Evolutionary conservation across 371 early-diverging fungal species (phyloP).

Genomic region (Conidiobolus incongruus): DNA sequence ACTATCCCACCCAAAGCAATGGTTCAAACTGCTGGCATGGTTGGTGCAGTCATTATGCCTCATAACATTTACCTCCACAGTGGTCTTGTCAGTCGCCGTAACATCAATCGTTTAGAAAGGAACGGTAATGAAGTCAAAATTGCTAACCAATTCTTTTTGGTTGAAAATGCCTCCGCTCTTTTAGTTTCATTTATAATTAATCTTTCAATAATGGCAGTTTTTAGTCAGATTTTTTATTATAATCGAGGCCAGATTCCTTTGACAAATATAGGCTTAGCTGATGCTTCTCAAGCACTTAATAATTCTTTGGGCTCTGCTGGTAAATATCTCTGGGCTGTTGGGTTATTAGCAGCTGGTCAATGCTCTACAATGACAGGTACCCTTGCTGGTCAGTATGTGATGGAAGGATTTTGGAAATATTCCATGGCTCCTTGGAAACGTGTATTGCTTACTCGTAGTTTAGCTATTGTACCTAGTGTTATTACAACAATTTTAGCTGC

Average conservation of each 20-base stretch:
- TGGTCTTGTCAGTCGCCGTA: conserved; percentile 7
- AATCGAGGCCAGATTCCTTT: conserved; percentile 9
- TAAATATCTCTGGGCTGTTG: conserved; percentile 38
- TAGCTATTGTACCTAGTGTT: conserved; percentile 44
- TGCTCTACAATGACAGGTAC: conserved; percentile 49
- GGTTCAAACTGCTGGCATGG: conserved; percentile 39
- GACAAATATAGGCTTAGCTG: conserved; percentile 19
- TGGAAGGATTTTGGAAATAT: conserved; percentile 42
- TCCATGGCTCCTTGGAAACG: conserved; percentile 37
- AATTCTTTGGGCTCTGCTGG: conserved; percentile 25
- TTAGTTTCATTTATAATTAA: conserved; percentile 42
- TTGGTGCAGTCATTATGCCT: conserved; percentile 51
- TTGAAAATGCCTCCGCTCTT: conserved; percentile 39
- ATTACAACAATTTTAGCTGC: conserved; percentile 32
- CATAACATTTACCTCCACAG: conserved; percentile 48
- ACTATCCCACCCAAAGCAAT: conserved; percentile 25
- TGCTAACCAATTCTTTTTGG: conserved; percentile 39
- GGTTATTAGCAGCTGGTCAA: conserved; percentile 46
- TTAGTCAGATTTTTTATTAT: conserved; percentile 33
- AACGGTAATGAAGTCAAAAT: conserved; percentile 23
- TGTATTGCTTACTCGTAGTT: conserved; percentile 30
- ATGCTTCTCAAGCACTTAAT: conserved; percentile 30
- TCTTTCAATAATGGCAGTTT: conserved; percentile 41
- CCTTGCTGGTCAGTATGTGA: conserved; percentile 48
- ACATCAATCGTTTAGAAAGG: neutral